Percentiles rank a stretch among this genome's conserved stretches.
These are phyloP conservation scores for Apiotrichum veenhuisii DNA, from an alignment of 1,284 basidiomycete genomes.

Conservation along the genomic window DNA sequence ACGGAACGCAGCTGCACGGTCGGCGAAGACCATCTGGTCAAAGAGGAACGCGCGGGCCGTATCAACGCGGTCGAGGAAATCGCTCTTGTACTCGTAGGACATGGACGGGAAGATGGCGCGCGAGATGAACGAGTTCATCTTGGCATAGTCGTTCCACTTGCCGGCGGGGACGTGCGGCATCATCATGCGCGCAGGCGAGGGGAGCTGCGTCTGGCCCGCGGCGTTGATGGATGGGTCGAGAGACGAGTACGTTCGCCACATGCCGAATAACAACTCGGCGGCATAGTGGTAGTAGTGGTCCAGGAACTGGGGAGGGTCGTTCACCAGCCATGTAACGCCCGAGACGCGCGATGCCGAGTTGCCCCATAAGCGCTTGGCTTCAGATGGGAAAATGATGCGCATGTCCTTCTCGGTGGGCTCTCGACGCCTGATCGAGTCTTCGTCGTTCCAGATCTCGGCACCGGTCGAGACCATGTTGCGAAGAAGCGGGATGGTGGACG, in stretches of 20 bases:
- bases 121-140: conserved; percentile 63
- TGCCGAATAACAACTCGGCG: conserved; percentile 80
- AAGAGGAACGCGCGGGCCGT: conserved; percentile 69
- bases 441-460: conserved; percentile 50
- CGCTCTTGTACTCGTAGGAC: conserved; percentile 57
- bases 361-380: conserved; percentile 68
- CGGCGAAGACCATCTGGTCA: conserved; percentile 74
- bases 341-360: conserved; percentile 43
- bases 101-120: conserved; percentile 71
- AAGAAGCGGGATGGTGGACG: conserved; percentile 46
- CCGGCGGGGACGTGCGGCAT: conserved; percentile 67
- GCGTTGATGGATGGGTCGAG: conserved; percentile 65
- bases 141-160: conserved; percentile 81
- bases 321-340: conserved; percentile 56
- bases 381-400: conserved; percentile 64
- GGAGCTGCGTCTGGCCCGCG: conserved; percentile 61
- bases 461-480: conserved; percentile 51
- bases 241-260: conserved; percentile 81
- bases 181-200: conserved; percentile 66
- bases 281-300: conserved; percentile 59
- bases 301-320: conserved; percentile 79
- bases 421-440: conserved; percentile 43
- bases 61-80: conserved; percentile 57
- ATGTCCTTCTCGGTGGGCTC: conserved; percentile 72
- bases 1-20: conserved; percentile 74